These are phyloP conservation scores for Calonectria pteridis DNA, from an alignment of 2,329 filamentous ascomycete genomes.

Conservation along the genomic window DNA sequence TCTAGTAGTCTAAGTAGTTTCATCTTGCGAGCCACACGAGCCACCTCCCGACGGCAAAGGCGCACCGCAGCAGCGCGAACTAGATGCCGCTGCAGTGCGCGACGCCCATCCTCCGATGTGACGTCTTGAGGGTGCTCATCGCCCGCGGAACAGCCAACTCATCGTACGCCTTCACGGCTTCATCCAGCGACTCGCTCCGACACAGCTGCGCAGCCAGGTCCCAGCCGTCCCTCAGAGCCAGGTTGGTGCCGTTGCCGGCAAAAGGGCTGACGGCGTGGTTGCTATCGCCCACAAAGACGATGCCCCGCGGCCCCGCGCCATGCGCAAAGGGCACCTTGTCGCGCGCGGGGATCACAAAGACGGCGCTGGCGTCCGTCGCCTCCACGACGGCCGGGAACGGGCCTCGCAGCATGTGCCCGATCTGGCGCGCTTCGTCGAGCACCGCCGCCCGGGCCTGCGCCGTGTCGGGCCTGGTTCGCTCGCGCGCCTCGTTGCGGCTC, in stretches of 20 bases:
- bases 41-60: conserved; percentile 18
- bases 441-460: conserved; percentile 40
- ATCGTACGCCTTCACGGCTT: conserved; percentile 50
- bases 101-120: conserved; percentile 30
- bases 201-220: conserved; percentile 54
- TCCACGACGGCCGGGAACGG: conserved; percentile 53
- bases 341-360: conserved; percentile 53
- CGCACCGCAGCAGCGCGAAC: background rate
- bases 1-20: no score
- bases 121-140: conserved; percentile 33
- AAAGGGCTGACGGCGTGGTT: conserved; percentile 61
- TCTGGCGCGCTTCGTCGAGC: conserved; percentile 45
- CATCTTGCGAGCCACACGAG: conserved; percentile 11
- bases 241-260: conserved; percentile 59
- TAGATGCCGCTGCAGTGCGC: conserved; percentile 26
- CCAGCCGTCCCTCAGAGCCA: conserved; percentile 58
- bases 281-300: conserved; percentile 59
- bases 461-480: conserved; percentile 24
- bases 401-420: conserved; percentile 49
- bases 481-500: conserved; percentile 44
- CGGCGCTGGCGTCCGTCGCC: conserved; percentile 50
- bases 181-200: conserved; percentile 36
- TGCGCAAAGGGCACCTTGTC: conserved; percentile 58
- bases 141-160: conserved; percentile 49
- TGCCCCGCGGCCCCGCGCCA: conserved; percentile 29